These are phyloP conservation scores for Ascochyta lentis DNA, from an alignment of 2,329 filamentous ascomycete species.

Conservation along the genomic window DNA sequence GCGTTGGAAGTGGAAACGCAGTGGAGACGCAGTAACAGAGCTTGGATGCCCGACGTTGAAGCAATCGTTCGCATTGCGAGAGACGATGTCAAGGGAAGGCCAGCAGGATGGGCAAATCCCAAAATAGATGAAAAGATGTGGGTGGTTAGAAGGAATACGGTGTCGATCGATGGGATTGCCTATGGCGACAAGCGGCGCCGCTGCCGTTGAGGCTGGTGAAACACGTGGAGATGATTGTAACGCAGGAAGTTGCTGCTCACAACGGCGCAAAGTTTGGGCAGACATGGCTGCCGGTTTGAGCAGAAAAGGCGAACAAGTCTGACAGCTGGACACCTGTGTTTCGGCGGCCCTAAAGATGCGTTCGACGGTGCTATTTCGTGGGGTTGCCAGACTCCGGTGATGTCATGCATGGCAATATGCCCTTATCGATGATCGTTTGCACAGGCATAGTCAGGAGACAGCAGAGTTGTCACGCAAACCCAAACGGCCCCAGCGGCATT, in stretches of 20 bases:
- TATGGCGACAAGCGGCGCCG: constrained; percentile 7
- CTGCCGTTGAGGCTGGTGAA: constrained; percentile 20
- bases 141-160: neutral
- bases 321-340: constrained; percentile 2
- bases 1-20: constrained; percentile 4
- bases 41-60: constrained; percentile 10
- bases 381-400: constrained; percentile 3
- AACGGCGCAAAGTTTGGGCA: neutral
- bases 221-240: constrained; percentile 18
- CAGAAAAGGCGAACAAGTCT: constrained; percentile 10
- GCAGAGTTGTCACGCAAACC: constrained; percentile 4
- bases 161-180: constrained; percentile 8
- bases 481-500: neutral
- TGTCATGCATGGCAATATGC: constrained; percentile 10
- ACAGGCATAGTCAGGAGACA: neutral
- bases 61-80: constrained; percentile 15
- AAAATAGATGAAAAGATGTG: constrained; percentile 10
- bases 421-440: neutral
- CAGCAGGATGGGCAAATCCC: constrained; percentile 6
- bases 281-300: neutral
- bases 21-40: constrained; percentile 9
- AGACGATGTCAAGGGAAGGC: constrained; percentile 1
- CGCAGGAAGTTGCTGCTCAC: constrained; percentile 2
- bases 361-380: neutral
- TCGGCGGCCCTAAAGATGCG: neutral